phyloP scores from a whole-genome alignment of 2,329 filamentous ascomycete species.

The Elsinoe fawcettii region DNA sequence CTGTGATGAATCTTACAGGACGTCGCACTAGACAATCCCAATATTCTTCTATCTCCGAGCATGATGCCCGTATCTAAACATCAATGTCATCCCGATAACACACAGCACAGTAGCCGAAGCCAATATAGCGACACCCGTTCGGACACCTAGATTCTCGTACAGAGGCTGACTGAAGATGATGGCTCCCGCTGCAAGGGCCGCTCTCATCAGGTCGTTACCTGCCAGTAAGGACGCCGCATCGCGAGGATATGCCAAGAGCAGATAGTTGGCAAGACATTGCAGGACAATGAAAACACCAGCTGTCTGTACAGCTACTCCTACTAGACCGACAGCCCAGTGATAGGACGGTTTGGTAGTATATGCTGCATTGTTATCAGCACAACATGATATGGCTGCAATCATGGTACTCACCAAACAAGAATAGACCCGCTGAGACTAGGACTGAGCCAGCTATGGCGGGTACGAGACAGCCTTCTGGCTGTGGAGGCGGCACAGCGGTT shows the following conservation, averaged over 20 bases:
- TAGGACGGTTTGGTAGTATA: conserved; percentile 27
- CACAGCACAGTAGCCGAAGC: conserved; percentile 35
- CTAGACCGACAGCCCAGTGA: conserved; percentile 35
- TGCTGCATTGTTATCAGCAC: background rate
- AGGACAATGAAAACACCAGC: conserved; percentile 34
- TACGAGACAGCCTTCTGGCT: conserved; percentile 27
- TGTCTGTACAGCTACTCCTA: conserved; percentile 36
- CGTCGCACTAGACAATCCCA: no score
- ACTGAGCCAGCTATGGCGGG: conserved; percentile 28
- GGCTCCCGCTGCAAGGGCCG: conserved; percentile 50
- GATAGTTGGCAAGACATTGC: conserved; percentile 36
- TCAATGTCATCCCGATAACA: conserved; percentile 41
- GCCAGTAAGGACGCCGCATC: conserved; percentile 52
- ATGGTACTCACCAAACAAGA: conserved; percentile 27
- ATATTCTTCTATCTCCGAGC: conserved; percentile 38
- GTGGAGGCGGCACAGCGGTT: conserved; percentile 23
- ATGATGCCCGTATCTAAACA: conserved; percentile 51
- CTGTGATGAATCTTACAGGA: no score
- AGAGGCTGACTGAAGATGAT: conserved; percentile 54
- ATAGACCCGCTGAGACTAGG: conserved; percentile 27
- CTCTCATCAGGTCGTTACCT: conserved; percentile 52
- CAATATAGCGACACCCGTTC: conserved; percentile 49
- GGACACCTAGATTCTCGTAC: conserved; percentile 52
- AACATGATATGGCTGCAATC: no score
- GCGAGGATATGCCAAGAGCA: conserved; percentile 32